These are phyloP conservation scores for Cryphonectria radicalis DNA, from an alignment of 2,329 filamentous ascomycete species.

Conservation along the genomic window DNA sequence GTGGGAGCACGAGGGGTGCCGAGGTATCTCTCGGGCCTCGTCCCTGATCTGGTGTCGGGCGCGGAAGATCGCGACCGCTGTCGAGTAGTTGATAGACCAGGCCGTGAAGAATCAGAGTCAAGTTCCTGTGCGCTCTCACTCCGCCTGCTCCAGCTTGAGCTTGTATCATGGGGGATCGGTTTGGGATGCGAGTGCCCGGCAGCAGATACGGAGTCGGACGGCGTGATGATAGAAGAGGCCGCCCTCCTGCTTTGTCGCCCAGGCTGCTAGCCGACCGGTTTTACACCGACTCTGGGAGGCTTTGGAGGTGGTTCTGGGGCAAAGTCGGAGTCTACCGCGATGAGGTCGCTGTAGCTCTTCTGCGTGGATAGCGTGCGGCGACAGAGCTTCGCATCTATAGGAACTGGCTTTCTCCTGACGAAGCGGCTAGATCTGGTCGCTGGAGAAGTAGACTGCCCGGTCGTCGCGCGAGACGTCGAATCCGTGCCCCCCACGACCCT, in stretches of 20 bases:
- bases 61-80: slow-evolving; percentile 10
- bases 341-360: slow-evolving; percentile 44
- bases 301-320: slow-evolving; percentile 36
- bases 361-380: slow-evolving; percentile 17
- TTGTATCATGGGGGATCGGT: not conserved
- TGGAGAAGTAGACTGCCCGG: not conserved
- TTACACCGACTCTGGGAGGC: slow-evolving; percentile 36
- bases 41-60: slow-evolving; percentile 6
- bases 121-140: not conserved
- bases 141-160: not conserved
- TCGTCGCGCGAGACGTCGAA: not conserved
- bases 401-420: slow-evolving; percentile 14
- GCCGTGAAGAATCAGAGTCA: not conserved
- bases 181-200: not conserved
- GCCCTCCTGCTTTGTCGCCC: slow-evolving; percentile 6
- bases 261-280: slow-evolving; percentile 30
- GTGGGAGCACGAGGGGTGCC: not conserved
- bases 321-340: slow-evolving; percentile 41
- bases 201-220: slow-evolving; percentile 25
- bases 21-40: slow-evolving; percentile 12
- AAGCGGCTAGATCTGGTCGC: not conserved
- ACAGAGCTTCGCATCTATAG: not conserved
- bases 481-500: not conserved
- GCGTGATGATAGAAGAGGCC: slow-evolving; percentile 1
- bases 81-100: not conserved